These are phyloP conservation scores for Sarocladium kiliense DNA, from an alignment of 2,329 filamentous ascomycete genomes.

Conservation along the genomic window DNA sequence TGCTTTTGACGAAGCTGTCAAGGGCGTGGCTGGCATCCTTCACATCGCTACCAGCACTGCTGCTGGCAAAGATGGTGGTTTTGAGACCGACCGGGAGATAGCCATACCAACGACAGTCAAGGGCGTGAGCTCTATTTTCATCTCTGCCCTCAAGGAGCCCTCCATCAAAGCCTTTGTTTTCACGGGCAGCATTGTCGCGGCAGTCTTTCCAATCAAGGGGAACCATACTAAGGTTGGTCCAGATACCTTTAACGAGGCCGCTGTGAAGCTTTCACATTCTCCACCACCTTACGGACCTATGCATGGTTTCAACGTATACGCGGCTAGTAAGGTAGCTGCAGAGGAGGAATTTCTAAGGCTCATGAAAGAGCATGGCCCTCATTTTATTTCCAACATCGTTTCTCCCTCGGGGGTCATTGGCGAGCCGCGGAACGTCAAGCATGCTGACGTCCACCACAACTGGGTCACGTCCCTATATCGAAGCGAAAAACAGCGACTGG, in stretches of 20 bases:
- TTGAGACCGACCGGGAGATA: slow-evolving; percentile 32
- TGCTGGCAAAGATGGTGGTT: slow-evolving; percentile 11
- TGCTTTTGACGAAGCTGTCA: slow-evolving; percentile 30
- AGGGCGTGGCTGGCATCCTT: slow-evolving; percentile 32
- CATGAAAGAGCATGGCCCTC: slow-evolving; percentile 18
- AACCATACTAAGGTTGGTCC: slow-evolving; percentile 14
- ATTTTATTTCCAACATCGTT: slow-evolving; percentile 20
- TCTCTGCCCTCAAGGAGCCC: slow-evolving; percentile 32
- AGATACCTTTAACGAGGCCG: slow-evolving; percentile 26
- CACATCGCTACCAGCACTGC: slow-evolving; percentile 38
- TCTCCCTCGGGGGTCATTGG: slow-evolving; percentile 12
- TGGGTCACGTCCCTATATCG: background rate
- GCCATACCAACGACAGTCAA: slow-evolving; percentile 28
- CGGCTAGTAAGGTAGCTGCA: slow-evolving; percentile 24
- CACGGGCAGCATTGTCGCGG: slow-evolving; percentile 19
- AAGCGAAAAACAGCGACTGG: background rate
- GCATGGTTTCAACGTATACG: slow-evolving; percentile 18
- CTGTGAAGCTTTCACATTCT: slow-evolving; percentile 23
- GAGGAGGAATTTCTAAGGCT: slow-evolving; percentile 27
- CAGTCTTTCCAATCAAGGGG: background rate
- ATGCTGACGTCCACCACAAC: slow-evolving; percentile 7
- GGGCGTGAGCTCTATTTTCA: slow-evolving; percentile 31
- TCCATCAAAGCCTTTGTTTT: slow-evolving; percentile 29
- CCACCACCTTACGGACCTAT: slow-evolving; percentile 18
- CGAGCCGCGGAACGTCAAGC: slow-evolving; percentile 16